These are phyloP conservation scores for Acanthamoeba lenticulata DNA, from an alignment of 208 protist species.

Conservation along the genomic window DNA sequence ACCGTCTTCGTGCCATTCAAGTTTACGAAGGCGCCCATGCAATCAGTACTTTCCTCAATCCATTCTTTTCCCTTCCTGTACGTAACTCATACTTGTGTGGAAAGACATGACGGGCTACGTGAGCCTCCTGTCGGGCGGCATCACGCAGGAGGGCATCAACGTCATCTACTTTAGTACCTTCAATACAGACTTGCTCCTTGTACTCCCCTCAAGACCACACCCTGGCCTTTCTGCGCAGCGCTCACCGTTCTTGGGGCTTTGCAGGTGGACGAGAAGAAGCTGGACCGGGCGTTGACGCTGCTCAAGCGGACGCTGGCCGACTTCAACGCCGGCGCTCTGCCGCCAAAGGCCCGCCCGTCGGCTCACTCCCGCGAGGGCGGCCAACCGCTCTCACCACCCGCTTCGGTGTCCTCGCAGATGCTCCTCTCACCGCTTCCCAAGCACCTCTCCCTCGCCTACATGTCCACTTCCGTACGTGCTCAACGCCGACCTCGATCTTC, in stretches of 20 bases:
- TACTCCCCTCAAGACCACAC: neutral
- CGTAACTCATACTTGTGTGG: neutral
- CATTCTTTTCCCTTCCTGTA: neutral
- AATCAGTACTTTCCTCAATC: conserved; percentile 17
- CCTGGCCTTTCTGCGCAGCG: neutral
- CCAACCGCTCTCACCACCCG: neutral
- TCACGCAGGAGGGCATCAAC: conserved; percentile 56
- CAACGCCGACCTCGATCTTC: no score
- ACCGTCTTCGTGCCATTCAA: conserved; percentile 28
- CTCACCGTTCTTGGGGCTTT: no score
- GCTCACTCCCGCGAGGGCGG: neutral
- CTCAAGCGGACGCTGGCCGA: conserved; percentile 30
- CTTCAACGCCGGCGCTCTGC: neutral
- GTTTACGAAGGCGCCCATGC: conserved; percentile 62
- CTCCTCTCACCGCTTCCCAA: conserved; percentile 45
- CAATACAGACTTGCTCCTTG: conserved; percentile 55
- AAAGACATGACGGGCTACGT: conserved; percentile 66
- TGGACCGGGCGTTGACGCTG: neutral
- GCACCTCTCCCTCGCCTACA: conserved; percentile 25
- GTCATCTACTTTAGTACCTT: conserved; percentile 65
- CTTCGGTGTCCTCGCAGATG: conserved; percentile 33
- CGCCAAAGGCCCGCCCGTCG: neutral
- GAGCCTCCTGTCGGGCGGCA: conserved; percentile 47
- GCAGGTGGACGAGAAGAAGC: conserved; percentile 38
- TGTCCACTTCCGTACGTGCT: neutral